These are phyloP conservation scores for Chlorella variabilis DNA, from an alignment of 163 green algal genomes.

Conservation along the genomic window DNA sequence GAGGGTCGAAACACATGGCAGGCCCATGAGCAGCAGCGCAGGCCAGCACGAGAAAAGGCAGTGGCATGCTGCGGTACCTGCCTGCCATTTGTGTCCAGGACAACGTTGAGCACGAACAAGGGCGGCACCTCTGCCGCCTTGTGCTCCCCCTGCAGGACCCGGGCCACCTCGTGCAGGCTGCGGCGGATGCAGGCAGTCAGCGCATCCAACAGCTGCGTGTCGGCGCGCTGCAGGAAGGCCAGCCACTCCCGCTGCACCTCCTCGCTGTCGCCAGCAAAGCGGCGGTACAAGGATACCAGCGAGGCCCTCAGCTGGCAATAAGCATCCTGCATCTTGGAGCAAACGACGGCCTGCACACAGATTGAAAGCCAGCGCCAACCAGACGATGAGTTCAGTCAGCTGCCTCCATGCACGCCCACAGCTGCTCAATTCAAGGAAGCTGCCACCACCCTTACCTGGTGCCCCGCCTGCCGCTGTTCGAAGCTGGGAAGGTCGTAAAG, in stretches of 20 bases:
- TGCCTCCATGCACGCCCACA: too few species aligned
- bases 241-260: conserved; percentile 89
- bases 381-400: background rate
- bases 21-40: too few species aligned
- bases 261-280: conserved; percentile 82
- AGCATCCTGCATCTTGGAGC: conserved; percentile 52
- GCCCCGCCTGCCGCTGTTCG: conserved; percentile 68
- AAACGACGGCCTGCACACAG: conserved; percentile 3
- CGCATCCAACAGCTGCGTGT: conserved; percentile 74
- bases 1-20: too few species aligned
- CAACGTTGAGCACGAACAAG: conserved; percentile 71
- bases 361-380: background rate
- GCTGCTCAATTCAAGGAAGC: background rate
- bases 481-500: conserved; percentile 86
- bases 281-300: conserved; percentile 69
- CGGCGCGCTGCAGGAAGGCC: conserved; percentile 71
- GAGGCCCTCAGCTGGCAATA: conserved; percentile 67
- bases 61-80: too few species aligned
- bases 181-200: conserved; percentile 79
- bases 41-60: too few species aligned
- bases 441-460: conserved; percentile 35
- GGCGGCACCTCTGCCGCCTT: conserved; percentile 82
- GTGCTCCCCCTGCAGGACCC: conserved; percentile 85
- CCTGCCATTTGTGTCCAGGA: conserved; percentile 74
- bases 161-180: conserved; percentile 80